phyloP scores from a whole-genome alignment of 2,329 filamentous ascomycete genomes.

The Herpotrichia juniperi region DNA sequence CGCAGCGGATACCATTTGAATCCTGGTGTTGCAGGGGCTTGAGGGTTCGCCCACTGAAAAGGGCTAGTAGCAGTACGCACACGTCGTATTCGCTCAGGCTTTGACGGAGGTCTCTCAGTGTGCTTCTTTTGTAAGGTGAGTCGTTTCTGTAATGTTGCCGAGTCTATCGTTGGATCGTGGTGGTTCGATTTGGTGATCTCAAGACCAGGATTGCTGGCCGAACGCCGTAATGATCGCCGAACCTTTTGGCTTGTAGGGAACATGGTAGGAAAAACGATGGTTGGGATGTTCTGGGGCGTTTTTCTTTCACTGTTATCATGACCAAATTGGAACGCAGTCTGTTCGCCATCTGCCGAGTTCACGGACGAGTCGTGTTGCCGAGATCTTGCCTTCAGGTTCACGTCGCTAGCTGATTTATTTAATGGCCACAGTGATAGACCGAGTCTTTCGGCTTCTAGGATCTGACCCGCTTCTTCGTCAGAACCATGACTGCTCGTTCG shows the following conservation, averaged over 20 bases:
- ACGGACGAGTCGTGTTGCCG: not conserved
- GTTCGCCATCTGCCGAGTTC: not conserved
- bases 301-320: not conserved
- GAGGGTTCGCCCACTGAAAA: conserved; percentile 9
- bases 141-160: conserved; percentile 15
- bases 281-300: not conserved
- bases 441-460: not conserved
- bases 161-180: conserved; percentile 13
- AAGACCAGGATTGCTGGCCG: conserved; percentile 16
- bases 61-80: conserved; percentile 6
- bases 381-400: not conserved
- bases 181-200: conserved; percentile 10
- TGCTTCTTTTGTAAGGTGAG: conserved; percentile 15
- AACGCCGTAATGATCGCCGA: conserved; percentile 3
- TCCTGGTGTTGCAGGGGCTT: conserved; percentile 7
- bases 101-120: conserved; percentile 5
- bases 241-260: not conserved
- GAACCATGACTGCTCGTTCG: not conserved
- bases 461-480: not conserved
- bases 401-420: not conserved
- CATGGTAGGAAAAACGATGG: not conserved
- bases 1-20: conserved; percentile 14
- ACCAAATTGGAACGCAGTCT: not conserved
- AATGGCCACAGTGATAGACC: not conserved
- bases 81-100: conserved; percentile 9